Evolutionary conservation across 768 basidiomycete genomes (phyloP), one percentile per base, ranked within the genome.

Genomic region (Brasilioporus rufonigricans): DNA sequence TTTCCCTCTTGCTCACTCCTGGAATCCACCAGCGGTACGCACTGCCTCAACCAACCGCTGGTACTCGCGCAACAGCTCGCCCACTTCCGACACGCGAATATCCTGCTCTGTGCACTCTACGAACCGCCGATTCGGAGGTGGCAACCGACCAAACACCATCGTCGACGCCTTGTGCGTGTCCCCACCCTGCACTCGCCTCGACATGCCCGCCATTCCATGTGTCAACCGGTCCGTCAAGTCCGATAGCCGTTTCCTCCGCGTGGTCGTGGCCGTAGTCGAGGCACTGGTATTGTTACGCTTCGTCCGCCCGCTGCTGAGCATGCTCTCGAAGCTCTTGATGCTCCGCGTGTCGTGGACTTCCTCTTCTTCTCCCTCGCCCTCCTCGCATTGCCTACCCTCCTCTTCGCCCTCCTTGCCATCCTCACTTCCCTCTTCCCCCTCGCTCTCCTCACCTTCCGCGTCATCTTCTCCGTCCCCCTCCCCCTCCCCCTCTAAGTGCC

Each of bases 41-140:
- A 93, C 73, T 18, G 78, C 84, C 40, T 90, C 87, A 10, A 85
- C 93, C 48, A 97, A 67, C 41, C 87, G 75, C 59, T 82, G 81
- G 69, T 97, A 98, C 59, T 97, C 95, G 31, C 76, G 73, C 66
- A 98, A 73, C 40, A 99, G 75, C 59, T 87, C 83, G 1, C 78
- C 83, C 1, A 98, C 84, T 61, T 99, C 96, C 0, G 86, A 83
- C 24, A 98, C 71, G 50, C 78, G 80, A 50, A 98, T 70, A 57
- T 98, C 96, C 50, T 86, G 89, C 44, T 83, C 80, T 0, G 80
- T 74, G 58, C 86, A 86, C 46, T 88, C 82, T 52, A 92, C 56
- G 67, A 94, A 93, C 12, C 87, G 80, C 44, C 77, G 73, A 41
- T 81, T 84, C 0, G 88, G 91, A 12, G 84, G 85, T 0, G 80